These are phyloP conservation scores for Peziza echinospora DNA, from an alignment of 495 filamentous ascomycete species.

Conservation along the genomic window DNA sequence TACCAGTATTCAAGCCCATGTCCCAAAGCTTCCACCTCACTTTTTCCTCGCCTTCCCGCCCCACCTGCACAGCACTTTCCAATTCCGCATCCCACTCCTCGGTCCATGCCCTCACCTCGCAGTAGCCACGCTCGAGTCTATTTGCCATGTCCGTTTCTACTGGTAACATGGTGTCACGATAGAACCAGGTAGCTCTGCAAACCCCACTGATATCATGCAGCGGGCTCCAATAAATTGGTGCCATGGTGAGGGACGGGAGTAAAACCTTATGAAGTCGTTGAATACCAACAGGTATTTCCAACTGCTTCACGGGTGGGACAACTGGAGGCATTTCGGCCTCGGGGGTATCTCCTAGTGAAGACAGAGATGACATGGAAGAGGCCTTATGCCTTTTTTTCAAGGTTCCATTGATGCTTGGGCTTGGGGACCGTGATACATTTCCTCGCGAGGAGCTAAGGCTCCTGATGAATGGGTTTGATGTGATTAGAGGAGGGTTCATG, in stretches of 20 bases:
- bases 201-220: slow-evolving; percentile 72
- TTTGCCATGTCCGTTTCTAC: slow-evolving; percentile 79
- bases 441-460: slow-evolving; percentile 8
- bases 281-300: slow-evolving; percentile 48
- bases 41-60: slow-evolving; percentile 76
- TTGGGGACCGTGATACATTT: slow-evolving; percentile 1
- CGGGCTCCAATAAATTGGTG: slow-evolving; percentile 96
- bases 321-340: neutral
- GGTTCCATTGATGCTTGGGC: neutral
- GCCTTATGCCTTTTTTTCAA: neutral
- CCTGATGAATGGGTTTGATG: slow-evolving; percentile 14
- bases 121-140: slow-evolving; percentile 71
- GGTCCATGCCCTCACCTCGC: slow-evolving; percentile 70
- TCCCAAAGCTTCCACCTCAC: slow-evolving; percentile 26
- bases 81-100: slow-evolving; percentile 88
- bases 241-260: slow-evolving; percentile 49
- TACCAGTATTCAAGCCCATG: slow-evolving; percentile 8
- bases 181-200: slow-evolving; percentile 86
- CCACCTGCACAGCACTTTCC: slow-evolving; percentile 74
- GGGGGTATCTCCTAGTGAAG: slow-evolving; percentile 10
- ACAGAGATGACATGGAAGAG: slow-evolving; percentile 5
- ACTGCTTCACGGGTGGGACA: slow-evolving; percentile 5
- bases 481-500: slow-evolving; percentile 6
- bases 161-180: slow-evolving; percentile 78
- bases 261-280: slow-evolving; percentile 45